A percentile compares a stretch with the other conserved stretches of the same genome.
These are phyloP conservation scores for Lichtheimia hyalospora DNA, from an alignment of 371 early-diverging fungal species.

Conservation along the genomic window DNA sequence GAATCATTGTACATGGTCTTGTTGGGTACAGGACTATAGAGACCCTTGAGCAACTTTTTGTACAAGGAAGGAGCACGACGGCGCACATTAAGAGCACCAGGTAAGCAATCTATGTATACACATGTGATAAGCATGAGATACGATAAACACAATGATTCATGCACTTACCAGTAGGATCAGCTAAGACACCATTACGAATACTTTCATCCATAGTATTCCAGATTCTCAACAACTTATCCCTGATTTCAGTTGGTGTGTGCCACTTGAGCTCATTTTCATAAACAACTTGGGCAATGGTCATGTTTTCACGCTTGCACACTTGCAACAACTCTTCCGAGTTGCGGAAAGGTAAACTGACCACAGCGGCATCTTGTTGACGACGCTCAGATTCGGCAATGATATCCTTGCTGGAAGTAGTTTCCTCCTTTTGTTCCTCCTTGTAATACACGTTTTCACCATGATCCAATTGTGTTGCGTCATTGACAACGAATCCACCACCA, in stretches of 20 bases:
- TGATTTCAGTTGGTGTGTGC: conserved; percentile 80
- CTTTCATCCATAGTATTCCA: conserved; percentile 95
- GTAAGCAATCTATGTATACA: conserved; percentile 52
- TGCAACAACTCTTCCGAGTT: conserved; percentile 79
- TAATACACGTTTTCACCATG: conserved; percentile 90
- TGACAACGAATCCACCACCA: conserved; percentile 96
- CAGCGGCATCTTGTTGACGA: conserved; percentile 69
- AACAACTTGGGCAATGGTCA: conserved; percentile 95
- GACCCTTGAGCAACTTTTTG: conserved; percentile 79
- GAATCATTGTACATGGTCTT: conserved; percentile 24
- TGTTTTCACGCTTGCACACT: conserved; percentile 79
- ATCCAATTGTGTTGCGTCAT: conserved; percentile 80
- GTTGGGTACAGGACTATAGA: conserved; percentile 52
- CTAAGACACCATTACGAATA: conserved; percentile 75
- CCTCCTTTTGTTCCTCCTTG: conserved; percentile 49
- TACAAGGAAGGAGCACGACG: conserved; percentile 91
- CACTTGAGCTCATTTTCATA: conserved; percentile 92
- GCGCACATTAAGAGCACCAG: conserved; percentile 81
- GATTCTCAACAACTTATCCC: conserved; percentile 70
- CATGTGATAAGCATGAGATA: not conserved
- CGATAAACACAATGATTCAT: not conserved
- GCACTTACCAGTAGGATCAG: conserved; percentile 31
- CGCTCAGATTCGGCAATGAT: conserved; percentile 39
- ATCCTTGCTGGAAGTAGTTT: not conserved
- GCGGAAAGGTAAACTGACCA: conserved; percentile 86